Evolutionary conservation across 2,329 filamentous ascomycete genomes (phyloP), one percentile per base, ranked within the genome.

Genomic region (Ophiostoma perfectum): DNA sequence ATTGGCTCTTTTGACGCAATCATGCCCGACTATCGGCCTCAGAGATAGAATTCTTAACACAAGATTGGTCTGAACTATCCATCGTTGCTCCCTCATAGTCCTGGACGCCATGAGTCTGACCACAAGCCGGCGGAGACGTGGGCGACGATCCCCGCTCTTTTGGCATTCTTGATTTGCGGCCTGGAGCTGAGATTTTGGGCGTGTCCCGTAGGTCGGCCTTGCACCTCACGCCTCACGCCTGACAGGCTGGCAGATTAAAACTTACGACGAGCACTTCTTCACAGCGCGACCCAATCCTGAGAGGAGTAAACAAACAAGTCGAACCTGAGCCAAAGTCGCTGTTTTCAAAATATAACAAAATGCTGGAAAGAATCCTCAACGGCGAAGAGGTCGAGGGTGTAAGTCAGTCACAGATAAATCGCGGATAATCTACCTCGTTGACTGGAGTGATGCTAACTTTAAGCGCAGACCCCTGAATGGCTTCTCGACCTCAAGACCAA

Each of bases 401-500:
- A 63, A 63, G 60, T 42, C 38, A 4, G 8, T 18, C 1, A 11
- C 16, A n/a, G 6, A 27, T 27, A 27, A 27, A 27, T 27, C 27
- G 27, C 27, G 27, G 27, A 27, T 27, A 27, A 27, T 27, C 27
- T 27, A 27, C 27, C 27, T 27, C 27, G 0, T n/a, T 6, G 5
- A n/a, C 1, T 7, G 58, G 14, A 39, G 5, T 4, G 14, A 16
- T 27, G 16, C 7, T 63, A 14, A 63, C 14, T 11, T 7, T 38
- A 18, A 38, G 9, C 2, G 14, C 14, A 63, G 60, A 39, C 60
- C 7, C 60, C 60, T 2, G 60, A 27, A 39, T 63, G 60, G 60
- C 60, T 63, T 42, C 39, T 63, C 16, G 38, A 63, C 60, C 39
- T 66, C 9, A 41, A 55, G 11, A 52, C n/a, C 65, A 66, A 66